phyloP scores from a whole-genome alignment of 1,284 basidiomycete genomes.

The Schizophyllum amplum region DNA sequence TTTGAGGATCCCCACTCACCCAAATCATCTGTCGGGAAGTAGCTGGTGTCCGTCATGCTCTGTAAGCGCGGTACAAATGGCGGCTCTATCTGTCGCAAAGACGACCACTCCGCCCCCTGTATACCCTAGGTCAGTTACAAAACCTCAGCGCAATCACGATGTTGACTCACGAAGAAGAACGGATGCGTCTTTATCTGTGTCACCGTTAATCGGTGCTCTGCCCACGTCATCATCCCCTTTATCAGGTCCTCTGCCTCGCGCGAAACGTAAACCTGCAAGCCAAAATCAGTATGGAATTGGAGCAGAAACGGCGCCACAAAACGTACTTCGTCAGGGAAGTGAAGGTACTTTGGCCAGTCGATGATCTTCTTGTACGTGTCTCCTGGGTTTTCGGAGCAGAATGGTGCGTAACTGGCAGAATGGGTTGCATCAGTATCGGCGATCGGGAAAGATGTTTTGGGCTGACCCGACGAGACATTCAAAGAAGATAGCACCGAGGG shows the following conservation, averaged over 20 bases:
- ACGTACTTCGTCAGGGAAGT: constrained; percentile 95
- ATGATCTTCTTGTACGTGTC: constrained; percentile 99
- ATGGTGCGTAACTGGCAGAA: constrained; percentile 83
- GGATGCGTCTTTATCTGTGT: constrained; percentile 91
- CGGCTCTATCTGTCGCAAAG: constrained; percentile 88
- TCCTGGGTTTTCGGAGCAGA: constrained; percentile 95
- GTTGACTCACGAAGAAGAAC: constrained; percentile 69
- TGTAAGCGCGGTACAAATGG: constrained; percentile 93
- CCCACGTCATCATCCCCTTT: constrained; percentile 75
- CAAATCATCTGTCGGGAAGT: constrained; percentile 96
- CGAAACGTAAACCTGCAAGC: not conserved
- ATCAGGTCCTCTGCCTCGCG: not conserved
- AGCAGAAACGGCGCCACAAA: constrained; percentile 47
- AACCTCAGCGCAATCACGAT: no score
- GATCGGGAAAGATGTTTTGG: not conserved
- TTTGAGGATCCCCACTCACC: no score
- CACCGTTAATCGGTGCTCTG: constrained; percentile 71
- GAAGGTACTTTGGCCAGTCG: constrained; percentile 86
- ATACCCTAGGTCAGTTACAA: no score
- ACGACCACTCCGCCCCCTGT: constrained; percentile 86
- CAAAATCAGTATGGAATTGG: not conserved
- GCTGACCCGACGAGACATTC: constrained; percentile 86
- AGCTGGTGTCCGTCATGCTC: constrained; percentile 90
- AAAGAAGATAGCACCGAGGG: constrained; percentile 95
- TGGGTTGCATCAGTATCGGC: not conserved